Evolutionary conservation across 768 basidiomycete genomes (phyloP).

Genomic region (Kwoniella newhampshirensis): DNA sequence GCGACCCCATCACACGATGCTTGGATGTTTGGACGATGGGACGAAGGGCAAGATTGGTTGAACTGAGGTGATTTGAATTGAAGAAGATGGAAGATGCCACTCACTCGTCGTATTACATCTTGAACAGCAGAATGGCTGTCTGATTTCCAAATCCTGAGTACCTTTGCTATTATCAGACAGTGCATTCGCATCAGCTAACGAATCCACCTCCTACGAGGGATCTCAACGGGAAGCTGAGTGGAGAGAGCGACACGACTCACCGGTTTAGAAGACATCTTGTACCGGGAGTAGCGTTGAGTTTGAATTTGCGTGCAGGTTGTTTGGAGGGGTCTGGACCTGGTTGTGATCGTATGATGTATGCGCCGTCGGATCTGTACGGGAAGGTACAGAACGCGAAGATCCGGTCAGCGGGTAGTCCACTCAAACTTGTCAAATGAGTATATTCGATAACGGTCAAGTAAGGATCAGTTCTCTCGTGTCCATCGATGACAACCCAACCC

Average conservation of each 20-base stretch:
- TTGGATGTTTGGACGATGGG: not conserved
- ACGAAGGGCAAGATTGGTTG: not conserved
- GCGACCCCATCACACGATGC: no score
- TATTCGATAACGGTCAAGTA: no score
- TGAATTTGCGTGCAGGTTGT: constrained; percentile 69
- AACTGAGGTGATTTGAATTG: not conserved
- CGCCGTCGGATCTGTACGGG: constrained; percentile 68
- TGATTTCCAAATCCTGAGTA: constrained; percentile 41
- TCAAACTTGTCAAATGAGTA: no score
- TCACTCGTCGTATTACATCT: constrained; percentile 49
- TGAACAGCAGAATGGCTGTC: constrained; percentile 45
- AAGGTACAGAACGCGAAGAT: not conserved
- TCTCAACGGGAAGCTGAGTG: not conserved
- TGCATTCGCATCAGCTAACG: not conserved
- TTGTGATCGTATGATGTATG: constrained; percentile 75
- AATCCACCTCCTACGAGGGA: not conserved
- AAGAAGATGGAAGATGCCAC: constrained; percentile 7
- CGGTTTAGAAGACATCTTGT: constrained; percentile 76
- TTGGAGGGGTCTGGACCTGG: constrained; percentile 60
- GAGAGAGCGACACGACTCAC: constrained; percentile 56
- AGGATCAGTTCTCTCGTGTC: no score
- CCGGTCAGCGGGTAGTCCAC: no score
- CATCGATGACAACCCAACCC: no score
- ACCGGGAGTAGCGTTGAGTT: constrained; percentile 71
- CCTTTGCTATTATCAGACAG: constrained; percentile 26